Evolutionary conservation across 352 stramenopile genomes (phyloP), one percentile per base, ranked within the genome.

Genomic region (Phytopythium ostracodes): DNA sequence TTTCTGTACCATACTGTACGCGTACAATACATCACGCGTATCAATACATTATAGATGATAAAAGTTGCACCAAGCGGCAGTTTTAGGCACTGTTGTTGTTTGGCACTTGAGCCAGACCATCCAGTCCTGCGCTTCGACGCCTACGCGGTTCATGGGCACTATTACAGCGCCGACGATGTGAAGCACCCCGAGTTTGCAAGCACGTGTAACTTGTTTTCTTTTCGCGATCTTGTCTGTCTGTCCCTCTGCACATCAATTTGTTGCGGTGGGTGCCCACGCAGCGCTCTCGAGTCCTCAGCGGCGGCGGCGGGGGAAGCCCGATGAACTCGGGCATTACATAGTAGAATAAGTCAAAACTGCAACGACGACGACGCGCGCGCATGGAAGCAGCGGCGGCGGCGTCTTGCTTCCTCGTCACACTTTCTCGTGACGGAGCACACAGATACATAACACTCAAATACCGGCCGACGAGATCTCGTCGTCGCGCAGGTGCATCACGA

Each of bases 391-490:
- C 38, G 38, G 38, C 12, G 4, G 25, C 33, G 53, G 33, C 53
- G 20, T 22, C 33, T n/a, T 49, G 20, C 33, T 33, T 25, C 24
- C 17, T 33, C 20, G 40, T 10, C 56, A n/a, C 33, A 54, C 31
- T 31, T n/a, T 20, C 38, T 27, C 35, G 46, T 35, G 33, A n/a
- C 12, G 40, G 40, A 18, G 40, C 40, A 25, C 42, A 20, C 42
- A 25, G 20, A 49, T 12, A 49, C 42, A 49, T 25, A 49, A 9
- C 40, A 55, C 43, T 79, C 73, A 86, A 35, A 87, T 87, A 42
- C 72, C 77, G 38, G 77, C 77, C 3, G 75, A 82, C 36, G 75
- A 78, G 9, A 75, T 68, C 52, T 87, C 77, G 53, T 84, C 71
- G 15, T 75, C 71, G 54, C 76, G 65, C 42, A 59, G 24, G 29